Conservation (phyloP, 176 grass and related monocot genomes). For the Oryza coarctata region DNA sequence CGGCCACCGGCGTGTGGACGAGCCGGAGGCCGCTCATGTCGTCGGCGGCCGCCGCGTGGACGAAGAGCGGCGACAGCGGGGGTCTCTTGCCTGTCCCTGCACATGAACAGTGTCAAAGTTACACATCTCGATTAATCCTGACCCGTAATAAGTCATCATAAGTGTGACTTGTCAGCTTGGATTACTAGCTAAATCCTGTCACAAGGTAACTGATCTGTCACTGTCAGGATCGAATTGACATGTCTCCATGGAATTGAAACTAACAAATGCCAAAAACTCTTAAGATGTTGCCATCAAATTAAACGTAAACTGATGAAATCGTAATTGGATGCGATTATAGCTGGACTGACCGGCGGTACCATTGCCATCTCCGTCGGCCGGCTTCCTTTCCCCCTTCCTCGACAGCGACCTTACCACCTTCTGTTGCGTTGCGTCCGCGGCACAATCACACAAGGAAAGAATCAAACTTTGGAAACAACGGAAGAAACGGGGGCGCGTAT, state of each 20-base stretch:
- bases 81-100: slow-evolving; percentile 34
- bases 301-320: not conserved
- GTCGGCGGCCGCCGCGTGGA: slow-evolving; percentile 57
- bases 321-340: not conserved
- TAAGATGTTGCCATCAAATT: not conserved
- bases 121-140: too few species aligned
- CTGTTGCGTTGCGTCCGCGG: slow-evolving; percentile 36
- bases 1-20: slow-evolving; percentile 45
- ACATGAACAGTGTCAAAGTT: not conserved
- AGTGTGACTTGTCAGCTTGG: not conserved
- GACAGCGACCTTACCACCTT: slow-evolving; percentile 64
- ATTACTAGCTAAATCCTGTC: not conserved
- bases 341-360: slow-evolving; percentile 45
- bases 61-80: slow-evolving; percentile 39
- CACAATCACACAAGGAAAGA: not conserved
- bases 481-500: not conserved
- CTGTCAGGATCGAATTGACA: not conserved
- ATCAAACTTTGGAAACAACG: slow-evolving; percentile 30
- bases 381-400: slow-evolving; percentile 65
- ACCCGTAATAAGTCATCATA: too few species aligned
- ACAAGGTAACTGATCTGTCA: not conserved
- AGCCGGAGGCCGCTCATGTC: slow-evolving; percentile 40
- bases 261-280: not conserved
- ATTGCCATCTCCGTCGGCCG: slow-evolving; percentile 54
- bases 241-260: not conserved